Conservation (phyloP, 176 grass and related monocot species). For the Zoysia pacifica region DNA sequence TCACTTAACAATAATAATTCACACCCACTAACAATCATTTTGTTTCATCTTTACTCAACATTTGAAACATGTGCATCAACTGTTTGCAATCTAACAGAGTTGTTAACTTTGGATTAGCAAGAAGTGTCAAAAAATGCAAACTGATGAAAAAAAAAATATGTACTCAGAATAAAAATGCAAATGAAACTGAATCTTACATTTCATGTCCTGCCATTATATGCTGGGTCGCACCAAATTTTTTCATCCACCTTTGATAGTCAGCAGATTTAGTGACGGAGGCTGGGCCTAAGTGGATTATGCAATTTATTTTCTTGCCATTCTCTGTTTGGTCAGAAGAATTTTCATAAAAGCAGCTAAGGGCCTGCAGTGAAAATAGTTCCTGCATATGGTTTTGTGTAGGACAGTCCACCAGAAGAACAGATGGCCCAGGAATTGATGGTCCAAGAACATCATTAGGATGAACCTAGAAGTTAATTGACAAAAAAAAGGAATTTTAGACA, state of each 20-base stretch:
- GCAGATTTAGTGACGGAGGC: constrained; percentile 62
- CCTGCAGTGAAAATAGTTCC: constrained; percentile 64
- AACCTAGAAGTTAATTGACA: constrained; percentile 61
- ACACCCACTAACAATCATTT: neutral
- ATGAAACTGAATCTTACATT: constrained; percentile 65
- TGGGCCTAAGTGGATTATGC: constrained; percentile 94
- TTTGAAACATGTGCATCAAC: neutral
- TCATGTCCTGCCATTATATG: constrained; percentile 99
- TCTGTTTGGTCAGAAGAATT: constrained; percentile 42
- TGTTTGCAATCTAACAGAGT: constrained; percentile 4
- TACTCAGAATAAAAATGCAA: neutral
- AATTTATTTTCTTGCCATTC: constrained; percentile 79
- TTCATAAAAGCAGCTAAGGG: constrained; percentile 62
- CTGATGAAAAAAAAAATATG: too few relatives aligned
- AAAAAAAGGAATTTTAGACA: constrained; percentile 32
- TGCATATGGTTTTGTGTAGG: constrained; percentile 68
- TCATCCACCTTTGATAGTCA: constrained; percentile 92
- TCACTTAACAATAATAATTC: constrained; percentile 11
- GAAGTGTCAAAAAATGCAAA: neutral
- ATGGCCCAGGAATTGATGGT: constrained; percentile 69
- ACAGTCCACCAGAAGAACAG: constrained; percentile 83
- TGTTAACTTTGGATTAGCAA: constrained; percentile 9
- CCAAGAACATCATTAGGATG: constrained; percentile 87
- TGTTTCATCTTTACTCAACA: neutral
- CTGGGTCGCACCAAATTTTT: constrained; percentile 64